Evolutionary conservation across 164 flowering plant species (phyloP).

Genomic region (Annona cherimola): DNA sequence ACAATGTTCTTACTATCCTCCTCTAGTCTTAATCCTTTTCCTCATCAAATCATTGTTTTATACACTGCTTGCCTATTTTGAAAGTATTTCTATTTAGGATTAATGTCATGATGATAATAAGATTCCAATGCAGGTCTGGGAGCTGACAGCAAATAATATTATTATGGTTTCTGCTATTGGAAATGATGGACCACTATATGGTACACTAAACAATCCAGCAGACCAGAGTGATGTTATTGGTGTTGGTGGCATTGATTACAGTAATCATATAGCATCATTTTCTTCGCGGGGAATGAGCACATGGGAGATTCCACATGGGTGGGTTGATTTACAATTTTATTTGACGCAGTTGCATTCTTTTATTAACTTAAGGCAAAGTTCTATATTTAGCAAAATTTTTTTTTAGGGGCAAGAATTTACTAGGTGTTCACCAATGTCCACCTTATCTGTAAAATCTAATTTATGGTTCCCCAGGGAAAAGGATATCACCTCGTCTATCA

Average conservation of each 20-base stretch:
- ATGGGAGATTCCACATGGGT: constrained; percentile 99
- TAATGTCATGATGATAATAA: constrained; percentile 2
- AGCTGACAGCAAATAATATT: constrained; percentile 90
- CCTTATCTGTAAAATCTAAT: too few relatives aligned
- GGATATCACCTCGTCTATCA: neutral
- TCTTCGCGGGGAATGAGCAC: constrained; percentile 99
- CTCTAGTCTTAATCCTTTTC: too few relatives aligned
- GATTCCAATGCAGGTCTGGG: constrained; percentile 71
- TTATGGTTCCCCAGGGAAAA: too few relatives aligned
- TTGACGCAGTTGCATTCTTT: neutral
- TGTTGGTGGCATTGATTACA: constrained; percentile 98
- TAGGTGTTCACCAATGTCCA: too few relatives aligned
- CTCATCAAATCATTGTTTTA: too few relatives aligned
- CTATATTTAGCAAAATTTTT: neutral
- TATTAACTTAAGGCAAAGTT: neutral
- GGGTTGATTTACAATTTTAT: constrained; percentile 10
- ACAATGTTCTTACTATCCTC: neutral
- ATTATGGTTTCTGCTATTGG: constrained; percentile 99
- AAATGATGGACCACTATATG: constrained; percentile 99
- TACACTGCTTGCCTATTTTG: neutral
- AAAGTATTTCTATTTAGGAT: neutral
- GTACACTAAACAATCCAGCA: constrained; percentile 97
- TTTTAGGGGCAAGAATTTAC: neutral
- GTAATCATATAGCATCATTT: constrained; percentile 92
- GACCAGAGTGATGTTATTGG: constrained; percentile 99